Conservation (phyloP, 2,329 filamentous ascomycete genomes). For the Colletotrichum paranaense region DNA sequence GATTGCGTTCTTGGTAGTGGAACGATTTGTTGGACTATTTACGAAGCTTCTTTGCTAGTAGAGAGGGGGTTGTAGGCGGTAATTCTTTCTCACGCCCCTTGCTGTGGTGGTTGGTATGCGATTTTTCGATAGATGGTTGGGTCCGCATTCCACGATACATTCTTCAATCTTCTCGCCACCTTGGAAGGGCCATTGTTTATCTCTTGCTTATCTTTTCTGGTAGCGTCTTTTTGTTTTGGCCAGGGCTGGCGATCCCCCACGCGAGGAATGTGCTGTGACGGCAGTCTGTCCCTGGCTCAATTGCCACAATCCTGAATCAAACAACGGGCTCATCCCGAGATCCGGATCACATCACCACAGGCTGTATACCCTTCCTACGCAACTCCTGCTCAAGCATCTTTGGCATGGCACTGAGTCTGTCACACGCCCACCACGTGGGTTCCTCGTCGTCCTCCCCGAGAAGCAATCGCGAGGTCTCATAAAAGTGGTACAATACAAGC, state of each 20-base stretch:
- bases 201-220: background rate
- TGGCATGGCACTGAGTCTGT: slow-evolving; percentile 39
- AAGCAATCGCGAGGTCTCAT: slow-evolving; percentile 38
- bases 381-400: background rate
- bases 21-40: background rate
- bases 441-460: slow-evolving; percentile 18
- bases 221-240: too few species aligned
- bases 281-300: background rate
- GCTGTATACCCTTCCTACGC: background rate
- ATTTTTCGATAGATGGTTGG: background rate
- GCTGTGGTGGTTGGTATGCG: background rate
- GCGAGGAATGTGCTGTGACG: background rate
- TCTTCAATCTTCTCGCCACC: background rate
- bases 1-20: background rate
- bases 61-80: background rate
- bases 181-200: background rate
- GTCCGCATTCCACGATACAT: background rate
- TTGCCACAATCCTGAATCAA: background rate
- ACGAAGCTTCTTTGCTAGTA: background rate
- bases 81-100: background rate
- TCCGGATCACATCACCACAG: background rate
- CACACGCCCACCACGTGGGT: slow-evolving; percentile 42
- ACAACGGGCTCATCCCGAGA: background rate
- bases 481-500: slow-evolving; percentile 42
- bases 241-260: too few species aligned